Evolutionary conservation across 768 basidiomycete species (phyloP).

Genomic region (Exidia glandulosa): DNA sequence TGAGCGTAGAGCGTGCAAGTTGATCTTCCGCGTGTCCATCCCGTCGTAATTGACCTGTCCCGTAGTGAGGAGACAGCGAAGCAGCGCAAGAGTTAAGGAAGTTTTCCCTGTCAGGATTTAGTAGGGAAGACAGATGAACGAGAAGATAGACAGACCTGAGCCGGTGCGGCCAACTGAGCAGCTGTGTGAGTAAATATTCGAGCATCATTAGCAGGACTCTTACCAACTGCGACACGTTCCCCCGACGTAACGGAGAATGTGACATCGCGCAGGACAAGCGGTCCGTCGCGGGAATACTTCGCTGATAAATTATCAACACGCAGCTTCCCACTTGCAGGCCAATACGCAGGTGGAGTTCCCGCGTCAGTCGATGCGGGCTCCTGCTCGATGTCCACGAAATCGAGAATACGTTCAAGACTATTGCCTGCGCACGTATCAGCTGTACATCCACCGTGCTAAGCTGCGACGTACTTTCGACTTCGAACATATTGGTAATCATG

Average conservation of each 20-base stretch:
- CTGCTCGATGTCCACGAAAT: conserved; percentile 46
- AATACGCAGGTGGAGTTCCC: conserved; percentile 50
- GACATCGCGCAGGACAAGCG: conserved; percentile 35
- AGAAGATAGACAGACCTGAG: too few relatives aligned
- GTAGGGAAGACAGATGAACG: too few relatives aligned
- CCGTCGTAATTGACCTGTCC: conserved; percentile 28
- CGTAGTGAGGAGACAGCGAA: conserved; percentile 27
- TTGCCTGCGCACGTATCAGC: too few relatives aligned
- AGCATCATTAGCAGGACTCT: neutral
- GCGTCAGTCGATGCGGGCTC: conserved; percentile 30
- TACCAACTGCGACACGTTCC: conserved; percentile 27
- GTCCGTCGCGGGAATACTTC: conserved; percentile 35
- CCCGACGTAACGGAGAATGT: conserved; percentile 27
- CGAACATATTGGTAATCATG: neutral
- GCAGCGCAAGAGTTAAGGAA: conserved; percentile 22
- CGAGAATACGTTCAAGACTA: conserved; percentile 23
- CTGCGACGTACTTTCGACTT: neutral
- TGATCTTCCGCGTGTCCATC: conserved; percentile 19
- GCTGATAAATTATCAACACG: conserved; percentile 45
- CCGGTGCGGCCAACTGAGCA: neutral
- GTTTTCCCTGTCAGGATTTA: neutral
- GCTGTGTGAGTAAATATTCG: neutral
- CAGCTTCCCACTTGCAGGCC: conserved; percentile 51
- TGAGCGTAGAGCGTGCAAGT: conserved; percentile 23
- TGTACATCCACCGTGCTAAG: too few relatives aligned